Conservation (phyloP, 768 basidiomycete species). For the Lactarius tabidus region DNA sequence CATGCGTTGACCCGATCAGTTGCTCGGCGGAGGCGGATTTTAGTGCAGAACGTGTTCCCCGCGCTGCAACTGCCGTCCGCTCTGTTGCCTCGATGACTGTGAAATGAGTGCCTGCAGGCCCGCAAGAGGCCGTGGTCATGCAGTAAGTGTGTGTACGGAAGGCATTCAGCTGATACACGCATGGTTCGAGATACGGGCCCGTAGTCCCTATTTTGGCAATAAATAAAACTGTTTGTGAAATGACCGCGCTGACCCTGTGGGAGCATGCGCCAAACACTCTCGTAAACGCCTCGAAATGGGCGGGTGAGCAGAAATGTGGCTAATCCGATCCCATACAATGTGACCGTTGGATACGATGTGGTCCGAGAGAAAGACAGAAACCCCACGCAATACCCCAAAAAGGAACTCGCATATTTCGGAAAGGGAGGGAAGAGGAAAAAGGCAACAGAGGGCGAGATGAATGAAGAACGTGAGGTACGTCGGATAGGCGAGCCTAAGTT, state of each 20-base stretch:
- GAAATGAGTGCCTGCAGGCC: constrained; percentile 24
- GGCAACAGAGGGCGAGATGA: constrained; percentile 14
- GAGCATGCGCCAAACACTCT: constrained; percentile 21
- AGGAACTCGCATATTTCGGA: constrained; percentile 5
- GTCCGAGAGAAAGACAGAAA: background rate
- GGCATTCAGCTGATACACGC: constrained; percentile 23
- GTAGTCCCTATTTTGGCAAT: constrained; percentile 21
- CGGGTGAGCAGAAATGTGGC: constrained; percentile 17
- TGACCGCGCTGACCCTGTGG: constrained; percentile 19
- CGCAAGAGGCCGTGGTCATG: constrained; percentile 25
- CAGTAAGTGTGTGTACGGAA: constrained; percentile 24
- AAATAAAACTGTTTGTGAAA: constrained; percentile 23
- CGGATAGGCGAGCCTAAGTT: constrained; percentile 23
- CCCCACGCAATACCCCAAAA: background rate
- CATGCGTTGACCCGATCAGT: constrained; percentile 20
- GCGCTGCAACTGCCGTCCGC: constrained; percentile 21
- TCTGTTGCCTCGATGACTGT: constrained; percentile 22
- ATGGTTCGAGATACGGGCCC: constrained; percentile 20
- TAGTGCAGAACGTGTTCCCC: constrained; percentile 24
- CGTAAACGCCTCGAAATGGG: constrained; percentile 19
- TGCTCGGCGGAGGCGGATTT: constrained; percentile 24
- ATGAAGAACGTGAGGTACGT: constrained; percentile 23
- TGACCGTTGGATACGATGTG: constrained; percentile 19
- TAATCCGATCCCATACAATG: constrained; percentile 18
- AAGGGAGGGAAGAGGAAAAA: constrained; percentile 5